phyloP scores from a whole-genome alignment of 2,329 filamentous ascomycete genomes.

The Tolypocladium cylindrosporum region DNA sequence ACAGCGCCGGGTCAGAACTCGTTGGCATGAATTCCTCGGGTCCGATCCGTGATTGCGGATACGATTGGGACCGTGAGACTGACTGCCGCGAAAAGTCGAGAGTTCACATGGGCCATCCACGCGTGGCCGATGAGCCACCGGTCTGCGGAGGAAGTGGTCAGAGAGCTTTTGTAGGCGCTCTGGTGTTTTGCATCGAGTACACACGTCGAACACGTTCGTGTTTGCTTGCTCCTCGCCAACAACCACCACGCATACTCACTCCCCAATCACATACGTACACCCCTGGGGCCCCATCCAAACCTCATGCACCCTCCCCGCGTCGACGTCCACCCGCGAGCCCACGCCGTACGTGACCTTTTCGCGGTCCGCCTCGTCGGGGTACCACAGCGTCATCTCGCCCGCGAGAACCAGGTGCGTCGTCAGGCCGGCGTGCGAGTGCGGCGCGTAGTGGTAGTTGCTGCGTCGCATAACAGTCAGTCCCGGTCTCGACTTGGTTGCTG shows the following conservation, averaged over 20 bases:
- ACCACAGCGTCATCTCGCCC: constrained; percentile 57
- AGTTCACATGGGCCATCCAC: neutral
- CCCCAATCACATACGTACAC: constrained; percentile 59
- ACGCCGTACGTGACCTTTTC: constrained; percentile 48
- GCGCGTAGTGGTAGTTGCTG: constrained; percentile 58
- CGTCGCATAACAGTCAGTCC: neutral
- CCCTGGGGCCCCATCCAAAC: constrained; percentile 58
- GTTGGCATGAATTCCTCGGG: constrained; percentile 21
- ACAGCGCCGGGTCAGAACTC: constrained; percentile 27
- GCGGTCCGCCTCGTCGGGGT: constrained; percentile 46
- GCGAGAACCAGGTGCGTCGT: constrained; percentile 61
- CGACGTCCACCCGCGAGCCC: constrained; percentile 57
- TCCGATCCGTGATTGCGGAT: constrained; percentile 16
- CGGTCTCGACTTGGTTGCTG: neutral
- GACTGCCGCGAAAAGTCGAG: neutral
- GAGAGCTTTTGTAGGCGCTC: neutral
- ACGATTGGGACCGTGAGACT: constrained; percentile 14
- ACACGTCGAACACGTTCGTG: neutral
- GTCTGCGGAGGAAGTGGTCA: neutral
- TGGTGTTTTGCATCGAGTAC: no score
- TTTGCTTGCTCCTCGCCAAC: neutral
- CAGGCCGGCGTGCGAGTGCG: constrained; percentile 52
- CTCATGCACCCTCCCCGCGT: constrained; percentile 53
- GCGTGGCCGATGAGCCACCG: neutral
- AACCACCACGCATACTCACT: constrained; percentile 21